Percentiles rank a stretch among this genome's conserved stretches.
Conservation (phyloP, 805 yeast genomes). For the Spathaspora gorwiae region DNA sequence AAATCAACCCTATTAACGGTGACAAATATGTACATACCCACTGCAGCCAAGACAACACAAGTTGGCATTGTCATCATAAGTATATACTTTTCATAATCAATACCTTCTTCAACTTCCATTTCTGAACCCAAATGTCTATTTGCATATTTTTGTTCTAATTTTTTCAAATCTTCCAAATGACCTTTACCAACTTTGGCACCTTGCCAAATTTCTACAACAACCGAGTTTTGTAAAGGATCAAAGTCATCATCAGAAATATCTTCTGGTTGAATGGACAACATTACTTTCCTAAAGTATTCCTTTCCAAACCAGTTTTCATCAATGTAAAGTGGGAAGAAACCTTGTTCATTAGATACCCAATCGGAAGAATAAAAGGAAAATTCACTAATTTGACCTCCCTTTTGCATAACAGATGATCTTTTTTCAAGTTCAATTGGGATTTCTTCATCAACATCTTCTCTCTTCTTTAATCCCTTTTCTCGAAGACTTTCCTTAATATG, state of each 20-base stretch:
- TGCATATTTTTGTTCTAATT: slow-evolving; percentile 27
- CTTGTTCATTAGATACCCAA: slow-evolving; percentile 62
- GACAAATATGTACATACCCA: slow-evolving; percentile 63
- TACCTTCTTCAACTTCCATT: slow-evolving; percentile 40
- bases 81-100: slow-evolving; percentile 55
- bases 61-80: slow-evolving; percentile 67
- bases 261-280: slow-evolving; percentile 73
- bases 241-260: slow-evolving; percentile 62
- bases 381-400: slow-evolving; percentile 30
- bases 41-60: slow-evolving; percentile 53
- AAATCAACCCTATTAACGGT: slow-evolving; percentile 49
- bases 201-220: slow-evolving; percentile 44
- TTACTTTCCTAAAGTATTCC: slow-evolving; percentile 50
- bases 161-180: slow-evolving; percentile 39
- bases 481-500: slow-evolving; percentile 52
- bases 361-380: slow-evolving; percentile 62
- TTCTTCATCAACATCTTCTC: slow-evolving; percentile 15
- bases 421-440: slow-evolving; percentile 8
- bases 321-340: slow-evolving; percentile 59
- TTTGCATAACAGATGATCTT: slow-evolving; percentile 32
- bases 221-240: slow-evolving; percentile 39
- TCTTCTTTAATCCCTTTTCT: slow-evolving; percentile 56
- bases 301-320: slow-evolving; percentile 56
- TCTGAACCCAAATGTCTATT: slow-evolving; percentile 13
- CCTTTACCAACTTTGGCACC: slow-evolving; percentile 53